These are phyloP conservation scores for Gaeumannomyces tritici DNA, from an alignment of 2,329 filamentous ascomycete genomes.

Conservation along the genomic window DNA sequence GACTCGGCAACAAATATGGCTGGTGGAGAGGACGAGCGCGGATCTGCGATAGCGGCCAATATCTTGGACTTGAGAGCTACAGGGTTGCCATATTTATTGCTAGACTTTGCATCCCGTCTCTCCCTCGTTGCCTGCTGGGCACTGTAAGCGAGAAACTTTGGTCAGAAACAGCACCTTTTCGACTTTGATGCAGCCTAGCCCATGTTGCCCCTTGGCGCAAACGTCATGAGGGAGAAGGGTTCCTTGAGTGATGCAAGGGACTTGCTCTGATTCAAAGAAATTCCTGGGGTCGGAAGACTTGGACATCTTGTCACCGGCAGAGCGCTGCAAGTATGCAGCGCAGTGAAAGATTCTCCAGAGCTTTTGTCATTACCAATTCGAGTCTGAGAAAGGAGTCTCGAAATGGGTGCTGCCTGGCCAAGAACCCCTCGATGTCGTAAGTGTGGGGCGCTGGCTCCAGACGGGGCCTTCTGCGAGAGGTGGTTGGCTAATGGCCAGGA, in stretches of 20 bases:
- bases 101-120: slow-evolving; percentile 59
- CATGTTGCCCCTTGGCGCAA: not conserved
- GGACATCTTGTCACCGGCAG: not conserved
- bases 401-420: no score
- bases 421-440: not conserved
- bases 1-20: slow-evolving; percentile 75
- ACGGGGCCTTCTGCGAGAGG: no score
- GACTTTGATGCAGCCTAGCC: not conserved
- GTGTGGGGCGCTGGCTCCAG: not conserved
- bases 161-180: not conserved
- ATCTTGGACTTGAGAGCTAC: slow-evolving; percentile 79
- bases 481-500: not conserved
- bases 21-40: slow-evolving; percentile 39
- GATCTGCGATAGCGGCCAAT: slow-evolving; percentile 62
- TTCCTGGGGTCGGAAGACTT: slow-evolving; percentile 2
- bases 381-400: not conserved
- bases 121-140: slow-evolving; percentile 36
- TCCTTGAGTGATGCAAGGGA: not conserved
- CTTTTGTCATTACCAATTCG: not conserved
- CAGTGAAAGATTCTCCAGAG: not conserved
- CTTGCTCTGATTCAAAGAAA: slow-evolving; percentile 6
- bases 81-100: slow-evolving; percentile 74
- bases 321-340: not conserved
- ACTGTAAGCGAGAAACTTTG: slow-evolving; percentile 26
- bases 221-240: not conserved